Conservation (phyloP, 805 yeast species). For the Monosporozyma yasuniensis region DNA sequence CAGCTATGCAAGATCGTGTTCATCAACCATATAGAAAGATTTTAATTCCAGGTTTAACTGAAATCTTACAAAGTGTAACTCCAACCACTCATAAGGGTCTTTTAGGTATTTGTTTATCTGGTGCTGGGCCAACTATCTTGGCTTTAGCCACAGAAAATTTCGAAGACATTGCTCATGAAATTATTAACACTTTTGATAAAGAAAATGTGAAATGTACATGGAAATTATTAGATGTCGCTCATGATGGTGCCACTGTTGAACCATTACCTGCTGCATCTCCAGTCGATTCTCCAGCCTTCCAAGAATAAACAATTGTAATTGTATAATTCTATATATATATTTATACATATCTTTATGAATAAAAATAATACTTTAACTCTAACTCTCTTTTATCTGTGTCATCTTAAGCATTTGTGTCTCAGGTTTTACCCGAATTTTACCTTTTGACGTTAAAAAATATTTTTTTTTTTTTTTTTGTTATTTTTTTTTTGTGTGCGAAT, state of each 20-base stretch:
- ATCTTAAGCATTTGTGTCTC: not conserved
- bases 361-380: not conserved
- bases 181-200: constrained; percentile 56
- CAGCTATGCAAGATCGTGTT: constrained; percentile 92
- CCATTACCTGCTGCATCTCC: not conserved
- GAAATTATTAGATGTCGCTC: constrained; percentile 78
- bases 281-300: not conserved
- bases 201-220: constrained; percentile 67
- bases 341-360: not conserved
- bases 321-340: too few relatives aligned
- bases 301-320: not conserved
- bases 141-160: constrained; percentile 87
- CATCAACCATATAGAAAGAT: constrained; percentile 96
- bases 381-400: not conserved
- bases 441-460: not conserved
- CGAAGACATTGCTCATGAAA: constrained; percentile 71
- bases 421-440: not conserved
- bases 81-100: constrained; percentile 78
- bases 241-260: constrained; percentile 68
- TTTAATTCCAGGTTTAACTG: constrained; percentile 83
- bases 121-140: constrained; percentile 96
- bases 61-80: constrained; percentile 68
- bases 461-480: not conserved
- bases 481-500: not conserved
- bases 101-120: constrained; percentile 89